phyloP scores from a whole-genome alignment of 441 rosid genomes.

The Mallotus repandus region DNA sequence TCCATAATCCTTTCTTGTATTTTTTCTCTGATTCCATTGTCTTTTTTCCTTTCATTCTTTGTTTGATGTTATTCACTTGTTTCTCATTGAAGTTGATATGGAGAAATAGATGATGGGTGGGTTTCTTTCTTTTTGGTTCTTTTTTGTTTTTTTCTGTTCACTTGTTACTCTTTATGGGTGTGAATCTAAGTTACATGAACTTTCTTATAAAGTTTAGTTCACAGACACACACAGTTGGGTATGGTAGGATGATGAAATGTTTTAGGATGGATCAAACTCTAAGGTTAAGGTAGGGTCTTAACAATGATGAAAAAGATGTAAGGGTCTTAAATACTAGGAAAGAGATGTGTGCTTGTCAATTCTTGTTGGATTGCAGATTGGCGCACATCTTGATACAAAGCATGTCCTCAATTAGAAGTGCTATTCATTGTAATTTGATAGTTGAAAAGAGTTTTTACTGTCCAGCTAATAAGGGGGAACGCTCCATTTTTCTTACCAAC shows the following conservation, averaged over 20 bases:
- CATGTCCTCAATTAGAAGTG: too few species aligned
- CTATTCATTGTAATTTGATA: too few species aligned
- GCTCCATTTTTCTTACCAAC: too few species aligned
- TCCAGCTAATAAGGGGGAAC: too few species aligned
- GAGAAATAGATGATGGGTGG: background rate
- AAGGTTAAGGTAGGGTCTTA: background rate
- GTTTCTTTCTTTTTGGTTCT: too few species aligned
- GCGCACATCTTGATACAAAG: background rate
- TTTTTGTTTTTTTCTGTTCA: background rate
- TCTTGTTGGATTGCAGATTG: background rate
- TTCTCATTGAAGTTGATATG: background rate
- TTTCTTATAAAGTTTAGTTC: too few species aligned
- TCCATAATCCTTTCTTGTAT: conserved; percentile 57
- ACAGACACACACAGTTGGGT: background rate
- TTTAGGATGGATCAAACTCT: background rate
- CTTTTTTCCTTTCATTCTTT: background rate
- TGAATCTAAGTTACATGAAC: background rate
- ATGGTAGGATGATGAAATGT: background rate
- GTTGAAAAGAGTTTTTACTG: too few species aligned
- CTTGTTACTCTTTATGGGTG: background rate
- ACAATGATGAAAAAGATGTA: too few species aligned
- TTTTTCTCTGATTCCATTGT: conserved; percentile 27
- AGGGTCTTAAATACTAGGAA: background rate
- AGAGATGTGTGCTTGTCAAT: too few species aligned
- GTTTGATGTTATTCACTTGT: background rate